Evolutionary conservation across 73 alveolate genomes (phyloP), one percentile per base, ranked within the genome.

Genomic region (Blepharisma stoltei): DNA sequence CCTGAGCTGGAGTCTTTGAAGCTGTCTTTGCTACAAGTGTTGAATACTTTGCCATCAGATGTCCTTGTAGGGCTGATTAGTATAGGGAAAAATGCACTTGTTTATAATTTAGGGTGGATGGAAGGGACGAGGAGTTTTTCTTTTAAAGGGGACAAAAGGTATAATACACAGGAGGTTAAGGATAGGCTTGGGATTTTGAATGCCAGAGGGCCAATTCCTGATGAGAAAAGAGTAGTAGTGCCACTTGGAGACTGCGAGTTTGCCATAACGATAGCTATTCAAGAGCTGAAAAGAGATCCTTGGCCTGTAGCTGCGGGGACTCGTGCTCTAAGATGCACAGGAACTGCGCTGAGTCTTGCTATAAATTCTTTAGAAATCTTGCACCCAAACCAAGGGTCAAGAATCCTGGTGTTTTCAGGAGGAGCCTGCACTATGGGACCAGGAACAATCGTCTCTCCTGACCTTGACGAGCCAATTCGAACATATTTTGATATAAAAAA

Each of bases 251-350:
- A 97, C 69, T 96, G 98, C 55, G 98, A 97, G 67, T 94, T 92
- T 71, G 89, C 98, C 41, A 88, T 98, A 67, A 97, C 92, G 88
- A 88, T 97, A 60, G 93, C 97, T 84, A 93, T 98, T 60, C 99
- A 98, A 81, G 99, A 98, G 83, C 94, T 98, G 25, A 93, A 96
- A 79, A 93, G 97, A 54, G 99, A 98, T 55, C 98, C 99, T 14
- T 98, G 99, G 99, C 95, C 97, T 45, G 94, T 91, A n/a, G 85
- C 86, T 49, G 81, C 93, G 21, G 99, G 97, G 41, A 80, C 77
- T 73, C 91, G 99, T 21, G 90, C 89, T 54, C 88, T 84, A 32
- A 87, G 98, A 86, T 94, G 98, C 81, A 94, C 95, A 0, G 99
- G 99, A 7, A 92, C 95, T 55, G 99, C 99, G 6, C 83, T 96